Evolutionary conservation across 768 basidiomycete species (phyloP).

Genomic region (Naganishia antarctica): DNA sequence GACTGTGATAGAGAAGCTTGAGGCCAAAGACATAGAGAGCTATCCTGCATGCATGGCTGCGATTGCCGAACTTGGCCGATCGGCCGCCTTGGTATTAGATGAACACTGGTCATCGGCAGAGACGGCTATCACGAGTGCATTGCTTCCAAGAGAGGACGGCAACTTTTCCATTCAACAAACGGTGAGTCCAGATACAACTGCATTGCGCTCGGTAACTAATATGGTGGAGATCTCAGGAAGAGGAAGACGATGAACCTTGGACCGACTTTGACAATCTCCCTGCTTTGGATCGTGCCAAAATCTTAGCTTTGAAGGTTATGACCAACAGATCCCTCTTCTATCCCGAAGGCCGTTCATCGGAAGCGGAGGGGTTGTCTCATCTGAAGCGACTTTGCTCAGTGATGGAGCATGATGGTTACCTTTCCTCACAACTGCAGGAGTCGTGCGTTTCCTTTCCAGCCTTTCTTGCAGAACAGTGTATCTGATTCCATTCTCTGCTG

Average conservation of each 20-base stretch:
- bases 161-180: slow-evolving; percentile 49
- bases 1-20: background rate
- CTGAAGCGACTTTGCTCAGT: slow-evolving; percentile 69
- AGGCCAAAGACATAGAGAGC: slow-evolving; percentile 50
- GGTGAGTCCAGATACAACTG: background rate
- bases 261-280: slow-evolving; percentile 62
- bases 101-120: slow-evolving; percentile 11
- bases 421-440: slow-evolving; percentile 57
- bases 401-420: slow-evolving; percentile 65
- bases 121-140: slow-evolving; percentile 33
- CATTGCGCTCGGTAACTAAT: slow-evolving; percentile 1
- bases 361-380: slow-evolving; percentile 54
- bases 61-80: slow-evolving; percentile 67
- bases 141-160: slow-evolving; percentile 51
- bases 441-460: slow-evolving; percentile 51
- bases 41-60: slow-evolving; percentile 67
- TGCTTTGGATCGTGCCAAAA: slow-evolving; percentile 61
- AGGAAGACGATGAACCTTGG: slow-evolving; percentile 61
- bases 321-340: slow-evolving; percentile 74
- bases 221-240: background rate
- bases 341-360: slow-evolving; percentile 49
- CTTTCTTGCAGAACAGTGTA: no score
- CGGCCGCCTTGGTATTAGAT: slow-evolving; percentile 70
- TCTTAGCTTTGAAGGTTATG: slow-evolving; percentile 73
- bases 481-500: no score